Evolutionary conservation across 441 rosid genomes (phyloP).

Genomic region (Rhodomyrtus psidioides): DNA sequence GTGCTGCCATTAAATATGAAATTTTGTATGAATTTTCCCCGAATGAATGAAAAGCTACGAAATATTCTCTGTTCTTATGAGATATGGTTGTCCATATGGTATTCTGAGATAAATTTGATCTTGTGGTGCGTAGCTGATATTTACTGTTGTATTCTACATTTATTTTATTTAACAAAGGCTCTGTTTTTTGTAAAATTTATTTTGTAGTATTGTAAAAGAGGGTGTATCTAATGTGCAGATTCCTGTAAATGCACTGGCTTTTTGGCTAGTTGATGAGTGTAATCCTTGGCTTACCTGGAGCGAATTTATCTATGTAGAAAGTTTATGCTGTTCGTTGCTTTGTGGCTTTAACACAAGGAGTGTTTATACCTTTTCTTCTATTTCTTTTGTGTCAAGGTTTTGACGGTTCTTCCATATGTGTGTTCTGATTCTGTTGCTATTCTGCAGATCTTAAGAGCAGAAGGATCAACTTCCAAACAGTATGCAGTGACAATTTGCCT

Average conservation of each 20-base stretch:
- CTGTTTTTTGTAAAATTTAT: neutral
- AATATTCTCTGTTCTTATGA: neutral
- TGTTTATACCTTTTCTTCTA: neutral
- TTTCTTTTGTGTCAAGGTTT: neutral
- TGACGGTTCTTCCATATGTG: neutral
- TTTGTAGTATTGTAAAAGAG: neutral
- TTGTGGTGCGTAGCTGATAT: neutral
- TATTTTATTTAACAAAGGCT: neutral
- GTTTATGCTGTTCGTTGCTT: neutral
- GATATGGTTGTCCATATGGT: neutral
- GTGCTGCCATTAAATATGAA: neutral
- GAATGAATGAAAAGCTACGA: neutral
- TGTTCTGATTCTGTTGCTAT: neutral
- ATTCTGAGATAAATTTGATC: neutral
- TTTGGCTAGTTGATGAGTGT: neutral
- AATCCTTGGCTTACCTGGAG: neutral
- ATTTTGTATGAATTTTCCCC: neutral
- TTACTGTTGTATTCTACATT: neutral
- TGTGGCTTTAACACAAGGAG: neutral
- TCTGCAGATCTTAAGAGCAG: conserved; percentile 4
- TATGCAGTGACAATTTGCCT: conserved; percentile 61
- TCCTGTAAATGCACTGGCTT: neutral
- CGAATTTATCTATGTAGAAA: neutral
- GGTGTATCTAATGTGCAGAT: neutral
- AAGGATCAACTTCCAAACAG: conserved; percentile 46